Evolutionary conservation across 75 land plant species (phyloP).

Genomic region (Larix kaempferi): DNA sequence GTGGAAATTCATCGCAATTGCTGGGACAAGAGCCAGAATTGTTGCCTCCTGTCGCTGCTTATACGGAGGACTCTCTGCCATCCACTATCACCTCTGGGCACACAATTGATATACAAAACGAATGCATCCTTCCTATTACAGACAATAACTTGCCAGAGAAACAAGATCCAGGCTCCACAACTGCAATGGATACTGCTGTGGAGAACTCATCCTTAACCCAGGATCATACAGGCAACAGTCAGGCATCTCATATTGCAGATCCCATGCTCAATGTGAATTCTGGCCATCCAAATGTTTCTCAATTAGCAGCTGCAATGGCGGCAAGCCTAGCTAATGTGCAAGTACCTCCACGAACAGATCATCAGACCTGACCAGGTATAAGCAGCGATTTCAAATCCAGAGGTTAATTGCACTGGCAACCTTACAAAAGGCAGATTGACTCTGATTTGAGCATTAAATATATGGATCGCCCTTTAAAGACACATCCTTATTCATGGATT

Average conservation of each 20-base stretch:
- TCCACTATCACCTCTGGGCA: neutral
- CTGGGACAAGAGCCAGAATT: neutral
- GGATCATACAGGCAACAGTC: constrained; percentile 2
- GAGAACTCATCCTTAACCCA: constrained; percentile 3
- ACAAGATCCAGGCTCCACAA: neutral
- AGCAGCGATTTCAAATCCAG: no score
- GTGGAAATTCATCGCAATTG: constrained; percentile 1
- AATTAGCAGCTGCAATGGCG: constrained; percentile 38
- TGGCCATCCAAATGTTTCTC: constrained; percentile 17
- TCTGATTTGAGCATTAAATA: neutral
- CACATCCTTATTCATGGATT: constrained; percentile 6
- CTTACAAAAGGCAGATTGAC: neutral
- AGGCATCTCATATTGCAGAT: constrained; percentile 10
- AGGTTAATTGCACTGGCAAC: no score
- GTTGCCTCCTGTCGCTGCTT: constrained; percentile 2
- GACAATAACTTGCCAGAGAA: neutral
- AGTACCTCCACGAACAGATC: constrained; percentile 12
- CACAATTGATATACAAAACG: neutral
- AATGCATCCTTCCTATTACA: neutral
- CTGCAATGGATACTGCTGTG: neutral
- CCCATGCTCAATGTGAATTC: neutral
- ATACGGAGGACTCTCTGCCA: neutral
- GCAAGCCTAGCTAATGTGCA: constrained; percentile 38
- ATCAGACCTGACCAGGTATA: neutral
- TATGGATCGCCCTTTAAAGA: neutral